Evolutionary conservation across 495 filamentous ascomycete genomes (phyloP).

Genomic region (Penicillium parvum): DNA sequence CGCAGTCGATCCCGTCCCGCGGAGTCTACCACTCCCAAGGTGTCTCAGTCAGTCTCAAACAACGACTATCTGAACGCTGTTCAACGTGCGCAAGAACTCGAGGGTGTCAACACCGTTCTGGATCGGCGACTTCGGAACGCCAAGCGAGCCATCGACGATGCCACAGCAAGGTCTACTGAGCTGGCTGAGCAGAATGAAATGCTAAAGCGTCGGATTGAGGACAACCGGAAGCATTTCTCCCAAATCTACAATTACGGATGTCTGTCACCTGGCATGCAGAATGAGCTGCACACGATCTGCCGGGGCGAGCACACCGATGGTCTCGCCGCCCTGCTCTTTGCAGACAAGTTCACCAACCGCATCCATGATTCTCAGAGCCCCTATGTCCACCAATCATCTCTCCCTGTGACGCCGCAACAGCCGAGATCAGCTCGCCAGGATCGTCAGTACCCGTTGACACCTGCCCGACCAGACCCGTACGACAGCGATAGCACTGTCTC

Average conservation of each 20-base stretch:
- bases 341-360: conserved; percentile 68
- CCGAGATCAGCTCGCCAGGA: conserved; percentile 38
- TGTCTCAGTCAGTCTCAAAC: conserved; percentile 25
- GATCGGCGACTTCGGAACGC: conserved; percentile 63
- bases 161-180: conserved; percentile 40
- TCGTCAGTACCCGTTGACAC: conserved; percentile 51
- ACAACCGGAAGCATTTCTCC: conserved; percentile 81
- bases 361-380: conserved; percentile 16
- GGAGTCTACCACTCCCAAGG: conserved; percentile 28
- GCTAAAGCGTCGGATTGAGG: conserved; percentile 75
- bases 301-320: conserved; percentile 45
- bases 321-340: conserved; percentile 73
- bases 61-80: conserved; percentile 41
- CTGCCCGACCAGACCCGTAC: conserved; percentile 50
- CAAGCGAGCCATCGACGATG: conserved; percentile 72
- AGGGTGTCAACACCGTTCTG: conserved; percentile 59
- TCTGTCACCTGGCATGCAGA: conserved; percentile 38
- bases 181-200: conserved; percentile 68
- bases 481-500: conserved; percentile 73
- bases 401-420: conserved; percentile 68
- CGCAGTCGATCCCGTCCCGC: conserved; percentile 37
- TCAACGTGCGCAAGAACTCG: conserved; percentile 53
- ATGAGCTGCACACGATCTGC: conserved; percentile 43
- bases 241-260: conserved; percentile 55
- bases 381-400: conserved; percentile 52